Base-by-base conservation (phyloP, 441 rosid genomes). In the Adansonia gregorii region DNA sequence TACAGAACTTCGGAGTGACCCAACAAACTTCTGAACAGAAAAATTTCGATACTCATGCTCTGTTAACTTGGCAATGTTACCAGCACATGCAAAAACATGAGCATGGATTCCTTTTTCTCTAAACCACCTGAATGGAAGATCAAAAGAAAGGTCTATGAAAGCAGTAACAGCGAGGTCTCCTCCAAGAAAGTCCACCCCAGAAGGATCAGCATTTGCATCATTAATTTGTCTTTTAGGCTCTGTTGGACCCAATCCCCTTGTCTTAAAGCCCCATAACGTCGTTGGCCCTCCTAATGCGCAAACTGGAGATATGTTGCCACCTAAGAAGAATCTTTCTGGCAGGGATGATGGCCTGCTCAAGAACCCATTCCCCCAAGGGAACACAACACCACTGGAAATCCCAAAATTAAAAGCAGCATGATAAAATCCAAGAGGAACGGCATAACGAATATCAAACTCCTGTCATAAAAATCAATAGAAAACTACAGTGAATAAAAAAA, bases 151-250 rank as follows among this genome's bases (percentile, higher is more conserved):
- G 81, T 95, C 98, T 2, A 92, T 97, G 80, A 95, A 94, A 66
- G 94, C 91, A 85, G 95, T 87, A n/a, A 88, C 85, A 14, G 97
- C 98, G 75, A 90, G 85, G 78, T 96, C 99, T 84, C 99, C 99
- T 82, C 99, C 98, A 60, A 90, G 83, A 81, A 86, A 92, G 84
- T 93, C 99, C 67, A 89, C 82, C 72, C 86, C 96, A 67, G 86
- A 45, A 68, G 85, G 51, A 27, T 84, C 84, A 22, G 81, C 71
- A 76, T 69, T 80, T 52, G 84, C 93, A 68, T 83, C 79, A 73
- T 71, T 35, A 75, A 79, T 75, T 73, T 86, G 87, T 81, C 98
- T 87, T 81, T 88, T 91, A 46, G 91, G 86, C 85, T 96, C 98
- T 19, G 88, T 85, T 45, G 94, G 98, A 76, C 98, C 98, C 76